Percentiles rank a stretch among this genome's conserved stretches.
phyloP scores from a whole-genome alignment of 495 filamentous ascomycete species.

The Aeminium ludgeri region DNA sequence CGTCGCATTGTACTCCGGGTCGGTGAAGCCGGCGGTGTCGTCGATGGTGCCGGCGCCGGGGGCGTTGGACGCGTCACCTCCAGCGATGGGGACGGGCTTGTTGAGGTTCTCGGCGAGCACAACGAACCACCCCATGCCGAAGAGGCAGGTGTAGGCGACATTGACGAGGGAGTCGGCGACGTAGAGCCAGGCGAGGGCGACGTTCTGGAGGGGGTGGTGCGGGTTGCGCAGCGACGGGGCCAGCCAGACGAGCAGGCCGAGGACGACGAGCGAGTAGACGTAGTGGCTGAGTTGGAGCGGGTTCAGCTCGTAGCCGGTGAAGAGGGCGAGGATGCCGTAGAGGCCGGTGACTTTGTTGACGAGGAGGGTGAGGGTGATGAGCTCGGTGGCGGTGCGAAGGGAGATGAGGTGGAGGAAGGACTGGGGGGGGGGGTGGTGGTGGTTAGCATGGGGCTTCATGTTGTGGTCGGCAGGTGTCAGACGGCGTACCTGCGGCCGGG shows the following conservation, averaged over 20 bases:
- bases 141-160: conserved; percentile 57
- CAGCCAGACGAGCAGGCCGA: conserved; percentile 43
- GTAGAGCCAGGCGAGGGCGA: conserved; percentile 39
- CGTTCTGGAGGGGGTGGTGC: conserved; percentile 17
- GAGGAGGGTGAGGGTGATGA: conserved; percentile 60
- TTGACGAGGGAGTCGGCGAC: conserved; percentile 65
- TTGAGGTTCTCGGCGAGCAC: conserved; percentile 38
- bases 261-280: conserved; percentile 58
- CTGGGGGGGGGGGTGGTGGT: background rate
- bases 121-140: conserved; percentile 71
- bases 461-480: too few relatives aligned
- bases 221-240: conserved; percentile 35
- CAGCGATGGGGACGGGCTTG: conserved; percentile 14
- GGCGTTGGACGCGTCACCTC: background rate
- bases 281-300: conserved; percentile 37
- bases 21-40: conserved; percentile 52
- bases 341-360: conserved; percentile 80
- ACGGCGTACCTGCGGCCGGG: background rate
- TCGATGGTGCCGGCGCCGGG: conserved; percentile 35
- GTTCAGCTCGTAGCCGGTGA: conserved; percentile 26
- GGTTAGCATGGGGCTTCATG: background rate
- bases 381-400: conserved; percentile 66
- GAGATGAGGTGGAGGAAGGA: conserved; percentile 65
- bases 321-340: conserved; percentile 71
- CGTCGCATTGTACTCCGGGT: conserved; percentile 43